These are phyloP conservation scores for Calocera viscosa DNA, from an alignment of 768 basidiomycete species.

Conservation along the genomic window DNA sequence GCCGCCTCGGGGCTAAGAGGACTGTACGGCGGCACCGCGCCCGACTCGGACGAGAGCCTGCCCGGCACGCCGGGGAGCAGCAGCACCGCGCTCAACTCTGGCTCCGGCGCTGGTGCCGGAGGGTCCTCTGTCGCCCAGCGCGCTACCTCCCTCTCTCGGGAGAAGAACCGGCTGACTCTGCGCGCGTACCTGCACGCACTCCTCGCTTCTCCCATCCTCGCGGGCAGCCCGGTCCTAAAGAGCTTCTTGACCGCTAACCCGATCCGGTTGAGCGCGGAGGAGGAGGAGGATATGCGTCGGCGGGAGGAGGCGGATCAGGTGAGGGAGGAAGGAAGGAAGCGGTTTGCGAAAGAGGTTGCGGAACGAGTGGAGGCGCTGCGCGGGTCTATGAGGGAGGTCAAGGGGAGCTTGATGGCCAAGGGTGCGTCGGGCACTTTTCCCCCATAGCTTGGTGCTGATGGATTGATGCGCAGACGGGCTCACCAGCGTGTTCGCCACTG, in stretches of 20 bases:
- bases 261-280: constrained; percentile 52
- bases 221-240: constrained; percentile 71
- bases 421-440: constrained; percentile 36
- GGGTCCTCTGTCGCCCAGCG: constrained; percentile 9
- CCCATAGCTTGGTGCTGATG: not conserved
- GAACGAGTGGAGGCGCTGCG: constrained; percentile 74
- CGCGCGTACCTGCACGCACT: constrained; percentile 82
- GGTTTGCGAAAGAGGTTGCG: constrained; percentile 79
- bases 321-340: constrained; percentile 74
- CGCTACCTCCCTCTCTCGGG: constrained; percentile 52
- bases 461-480: constrained; percentile 57
- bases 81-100: constrained; percentile 5
- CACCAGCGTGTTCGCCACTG: constrained; percentile 72
- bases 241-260: constrained; percentile 76
- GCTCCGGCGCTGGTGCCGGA: not conserved
- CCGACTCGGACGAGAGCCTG: not conserved
- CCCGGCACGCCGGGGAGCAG: constrained; percentile 10
- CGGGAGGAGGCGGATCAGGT: constrained; percentile 82
- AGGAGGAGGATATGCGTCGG: constrained; percentile 60
- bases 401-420: constrained; percentile 85
- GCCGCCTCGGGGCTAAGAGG: constrained; percentile 5
- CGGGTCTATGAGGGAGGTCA: constrained; percentile 71
- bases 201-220: constrained; percentile 55
- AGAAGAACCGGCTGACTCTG: constrained; percentile 90
- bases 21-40: not conserved